Base-by-base conservation (phyloP, 148 eudicot species). In the Salicornia ramosissima region DNA sequence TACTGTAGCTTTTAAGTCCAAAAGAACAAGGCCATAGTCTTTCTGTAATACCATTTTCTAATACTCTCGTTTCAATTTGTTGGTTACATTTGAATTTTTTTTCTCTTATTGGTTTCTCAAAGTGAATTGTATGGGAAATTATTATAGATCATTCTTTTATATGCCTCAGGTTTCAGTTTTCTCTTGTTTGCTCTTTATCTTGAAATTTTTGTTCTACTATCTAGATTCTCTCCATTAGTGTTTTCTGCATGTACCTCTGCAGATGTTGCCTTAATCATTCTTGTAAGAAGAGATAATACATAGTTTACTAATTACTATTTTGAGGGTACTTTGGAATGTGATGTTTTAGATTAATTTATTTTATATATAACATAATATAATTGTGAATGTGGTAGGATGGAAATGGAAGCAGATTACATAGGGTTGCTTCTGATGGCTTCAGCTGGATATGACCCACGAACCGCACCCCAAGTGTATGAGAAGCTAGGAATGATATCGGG, bases 361-460 rank as follows among this genome's bases (percentile, higher is more conserved):
- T n/a, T n/a, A n/a, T n/a, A 36, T 36, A 3, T 36, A 36, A 8
- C 40, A 36, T 36, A 4, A 36, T 36, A n/a, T 49, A 63, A 7
- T 54, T 10, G 8, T 57, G 13, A 19, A 60, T 12, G 31, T 69
- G 64, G 64, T 65, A 90, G 98, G 85, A 92, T 92, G 98, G 98
- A 92, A 77, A 90, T 86, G 74, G 98, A 92, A 82, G 98, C 98
- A 40, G 98, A 92, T 81, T 88, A 92, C 82, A 90, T 92, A 6
- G 98, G 98, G 54, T 60, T 92, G 67, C 79, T 92, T 60, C 73
- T 92, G 62, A 71, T 79, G 9, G 96, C 98, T 67, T 88, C 98
- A 24, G 98, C 96, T 40, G 96, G 98, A 10, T 92, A 83, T 40
- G 94, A 92, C 66, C 98, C 98, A 59, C 89, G 94, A 61, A 83